These are phyloP conservation scores for Candida albicans DNA, from an alignment of 1,139 yeast species.

Conservation along the genomic window DNA sequence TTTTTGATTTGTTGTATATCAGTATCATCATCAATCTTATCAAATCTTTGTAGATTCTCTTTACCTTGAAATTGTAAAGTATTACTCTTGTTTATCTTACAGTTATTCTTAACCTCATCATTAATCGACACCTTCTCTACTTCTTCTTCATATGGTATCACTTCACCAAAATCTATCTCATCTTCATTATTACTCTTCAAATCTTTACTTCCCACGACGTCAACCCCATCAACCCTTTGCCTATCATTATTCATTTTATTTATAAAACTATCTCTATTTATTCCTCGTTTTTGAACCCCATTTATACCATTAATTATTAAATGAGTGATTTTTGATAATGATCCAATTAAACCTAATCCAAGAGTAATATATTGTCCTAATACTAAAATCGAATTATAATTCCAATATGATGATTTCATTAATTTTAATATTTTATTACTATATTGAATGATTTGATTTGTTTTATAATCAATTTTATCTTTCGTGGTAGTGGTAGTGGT, in stretches of 20 bases:
- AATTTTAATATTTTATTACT: conserved; percentile 39
- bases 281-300: too few species aligned
- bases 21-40: not conserved
- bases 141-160: conserved; percentile 15
- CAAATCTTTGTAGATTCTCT: not conserved
- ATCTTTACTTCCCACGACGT: too few species aligned
- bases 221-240: too few species aligned
- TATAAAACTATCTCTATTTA: too few species aligned
- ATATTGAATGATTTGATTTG: conserved; percentile 20
- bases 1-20: too few species aligned
- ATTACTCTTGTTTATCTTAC: not conserved
- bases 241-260: too few species aligned
- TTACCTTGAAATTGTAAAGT: too few species aligned
- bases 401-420: conserved; percentile 50
- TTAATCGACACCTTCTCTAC: not conserved
- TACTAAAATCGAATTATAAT: conserved; percentile 67
- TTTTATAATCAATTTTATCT: conserved; percentile 12
- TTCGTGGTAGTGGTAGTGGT: too few species aligned
- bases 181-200: conserved; percentile 4
- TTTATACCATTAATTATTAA: conserved; percentile 18
- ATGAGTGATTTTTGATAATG: conserved; percentile 46
- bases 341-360: conserved; percentile 69
- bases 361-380: conserved; percentile 77
- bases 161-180: conserved; percentile 30
- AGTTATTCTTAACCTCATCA: too few species aligned